A percentile compares a stretch with the other conserved stretches of the same genome.
Conservation (phyloP, 129 eudicot genomes). For the Ambrosia artemisiifolia region DNA sequence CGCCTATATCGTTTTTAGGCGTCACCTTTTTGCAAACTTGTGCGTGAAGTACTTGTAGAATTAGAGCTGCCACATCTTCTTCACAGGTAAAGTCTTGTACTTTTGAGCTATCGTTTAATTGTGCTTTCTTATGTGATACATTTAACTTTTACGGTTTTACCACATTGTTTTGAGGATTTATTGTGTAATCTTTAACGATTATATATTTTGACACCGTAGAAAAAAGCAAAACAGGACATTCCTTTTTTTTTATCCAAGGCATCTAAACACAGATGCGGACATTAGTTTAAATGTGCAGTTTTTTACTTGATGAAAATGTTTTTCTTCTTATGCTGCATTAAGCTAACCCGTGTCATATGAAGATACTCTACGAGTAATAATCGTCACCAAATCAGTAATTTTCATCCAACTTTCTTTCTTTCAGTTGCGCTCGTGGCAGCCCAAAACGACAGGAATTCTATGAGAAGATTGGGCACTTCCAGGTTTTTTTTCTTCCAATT, state of each 20-base stretch:
- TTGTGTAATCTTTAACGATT: neutral
- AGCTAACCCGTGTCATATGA: neutral
- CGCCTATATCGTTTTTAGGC: constrained; percentile 38
- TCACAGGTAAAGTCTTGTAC: constrained; percentile 54
- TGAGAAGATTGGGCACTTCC: constrained; percentile 73
- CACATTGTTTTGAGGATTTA: neutral
- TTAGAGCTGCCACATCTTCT: constrained; percentile 92
- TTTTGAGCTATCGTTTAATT: neutral
- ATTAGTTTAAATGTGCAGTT: neutral
- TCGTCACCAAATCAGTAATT: neutral
- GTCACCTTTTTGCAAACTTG: constrained; percentile 96
- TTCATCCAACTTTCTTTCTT: constrained; percentile 6
- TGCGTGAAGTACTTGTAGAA: constrained; percentile 95
- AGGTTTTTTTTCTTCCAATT: constrained; percentile 39
- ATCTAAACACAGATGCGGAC: too few species aligned
- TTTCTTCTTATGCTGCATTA: neutral
- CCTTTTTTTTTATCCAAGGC: too few species aligned
- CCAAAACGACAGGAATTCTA: constrained; percentile 74
- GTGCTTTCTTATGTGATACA: neutral
- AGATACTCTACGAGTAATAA: neutral
- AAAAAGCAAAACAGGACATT: neutral
- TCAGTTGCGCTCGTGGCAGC: constrained; percentile 99
- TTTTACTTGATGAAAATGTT: neutral
- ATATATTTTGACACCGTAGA: neutral
- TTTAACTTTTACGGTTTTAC: neutral